Evolutionary conservation across 805 yeast species (phyloP), one percentile per base, ranked within the genome.

Genomic region (Cephaloascus albidus): DNA sequence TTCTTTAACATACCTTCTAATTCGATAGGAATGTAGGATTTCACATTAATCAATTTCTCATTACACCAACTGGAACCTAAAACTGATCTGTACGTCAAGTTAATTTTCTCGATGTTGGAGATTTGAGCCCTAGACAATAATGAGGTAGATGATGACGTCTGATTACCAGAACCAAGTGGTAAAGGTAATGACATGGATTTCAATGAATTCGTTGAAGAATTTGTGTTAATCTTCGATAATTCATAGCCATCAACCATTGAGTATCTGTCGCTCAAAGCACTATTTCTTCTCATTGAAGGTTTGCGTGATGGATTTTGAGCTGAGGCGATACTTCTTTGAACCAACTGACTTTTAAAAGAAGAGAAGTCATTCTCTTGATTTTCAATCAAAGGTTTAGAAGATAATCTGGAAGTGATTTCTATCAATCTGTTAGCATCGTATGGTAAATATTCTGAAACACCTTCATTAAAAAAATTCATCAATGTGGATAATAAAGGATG

Each of bases 391-490:
- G 81, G 80, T 33, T 60, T 63, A 3, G 76, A 70, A 20, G 81
- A 70, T 36, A 85, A 57, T 48, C 61, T 73, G 0, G 89, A 77
- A 2, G 84, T 79, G 2, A 75, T 57, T 42, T 78, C 86, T 23
- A 83, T 63, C 43, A 85, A 57, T 42, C 61, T 68, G 57, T 76
- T 74, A 3, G 84, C 66, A 46, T 84, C 90, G 17, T 79, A 58
- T 1, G 93, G 94, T 39, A 83, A 60, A 41, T 56, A 65, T 10
- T 56, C 51, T n/a, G 75, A 65, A n/a, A 79, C 68, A 12, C 80
- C 87, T 57, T 85, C 95, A 54, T 84, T 85, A 52, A 85, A 80
- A 53, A 87, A 83, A 51, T 84, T 84, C 35, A 84, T 70, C 50
- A 87, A 61, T 0, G 86, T 81, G 10, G 93, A 76, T 36, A 88